Evolutionary conservation across 768 basidiomycete genomes (phyloP).

Genomic region (Russula sp.): DNA sequence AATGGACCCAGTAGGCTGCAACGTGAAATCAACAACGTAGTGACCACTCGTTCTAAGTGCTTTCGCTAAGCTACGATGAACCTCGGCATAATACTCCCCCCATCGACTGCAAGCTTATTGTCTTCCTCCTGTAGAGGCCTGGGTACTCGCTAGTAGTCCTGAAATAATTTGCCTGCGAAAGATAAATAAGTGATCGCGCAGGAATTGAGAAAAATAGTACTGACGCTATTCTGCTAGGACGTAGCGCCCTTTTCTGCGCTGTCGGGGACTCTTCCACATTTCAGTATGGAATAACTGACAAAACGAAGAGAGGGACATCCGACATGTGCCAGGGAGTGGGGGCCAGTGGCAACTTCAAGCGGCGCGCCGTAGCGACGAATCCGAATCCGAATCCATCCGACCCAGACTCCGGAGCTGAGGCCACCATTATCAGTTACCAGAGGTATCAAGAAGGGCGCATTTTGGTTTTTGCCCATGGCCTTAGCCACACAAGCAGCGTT

Average conservation of each 20-base stretch:
- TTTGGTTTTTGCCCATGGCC: not conserved
- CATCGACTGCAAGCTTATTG: conserved; percentile 59
- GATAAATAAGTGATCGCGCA: not conserved
- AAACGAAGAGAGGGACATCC: not conserved
- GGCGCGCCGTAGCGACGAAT: too few relatives aligned
- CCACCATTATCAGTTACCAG: too few relatives aligned
- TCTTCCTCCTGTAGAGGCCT: conserved; percentile 53
- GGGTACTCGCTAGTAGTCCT: conserved; percentile 61
- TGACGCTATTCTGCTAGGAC: conserved; percentile 58
- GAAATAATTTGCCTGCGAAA: conserved; percentile 56
- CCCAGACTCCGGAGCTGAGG: too few relatives aligned
- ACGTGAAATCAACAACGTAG: conserved; percentile 50
- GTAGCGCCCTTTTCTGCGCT: conserved; percentile 55
- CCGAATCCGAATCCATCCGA: too few relatives aligned
- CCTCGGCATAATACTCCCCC: conserved; percentile 74
- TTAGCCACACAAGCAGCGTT: not conserved
- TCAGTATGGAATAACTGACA: conserved; percentile 45
- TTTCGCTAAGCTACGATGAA: conserved; percentile 59
- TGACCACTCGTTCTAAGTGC: conserved; percentile 56
- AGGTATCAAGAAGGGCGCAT: not conserved
- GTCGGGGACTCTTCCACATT: conserved; percentile 46
- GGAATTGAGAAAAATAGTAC: conserved; percentile 23
- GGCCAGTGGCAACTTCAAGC: too few relatives aligned
- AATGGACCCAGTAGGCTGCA: not conserved
- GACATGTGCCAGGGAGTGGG: conserved; percentile 3